Conservation (phyloP, 805 yeast genomes). For the Lachancea kluyveri region DNA sequence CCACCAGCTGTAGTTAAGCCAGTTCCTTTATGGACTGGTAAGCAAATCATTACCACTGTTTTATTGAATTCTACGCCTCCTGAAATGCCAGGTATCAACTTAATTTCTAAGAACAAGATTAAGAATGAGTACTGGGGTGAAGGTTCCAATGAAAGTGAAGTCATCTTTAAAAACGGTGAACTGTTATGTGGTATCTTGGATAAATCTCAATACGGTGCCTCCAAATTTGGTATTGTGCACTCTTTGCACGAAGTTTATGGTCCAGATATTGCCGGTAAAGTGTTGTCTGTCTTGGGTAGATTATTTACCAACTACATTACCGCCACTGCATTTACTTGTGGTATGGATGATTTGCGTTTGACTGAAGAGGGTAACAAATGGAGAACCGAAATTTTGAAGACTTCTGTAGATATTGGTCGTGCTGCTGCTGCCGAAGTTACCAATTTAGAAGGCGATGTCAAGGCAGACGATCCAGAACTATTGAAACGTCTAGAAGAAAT, state of each 20-base stretch:
- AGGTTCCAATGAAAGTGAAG: slow-evolving; percentile 78
- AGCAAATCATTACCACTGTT: slow-evolving; percentile 91
- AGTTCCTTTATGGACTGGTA: slow-evolving; percentile 93
- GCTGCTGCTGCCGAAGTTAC: slow-evolving; percentile 93
- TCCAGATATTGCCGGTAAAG: slow-evolving; percentile 80
- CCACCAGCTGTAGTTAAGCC: slow-evolving; percentile 92
- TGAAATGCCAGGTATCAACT: slow-evolving; percentile 85
- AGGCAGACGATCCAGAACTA: slow-evolving; percentile 65
- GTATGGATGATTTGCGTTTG: slow-evolving; percentile 97
- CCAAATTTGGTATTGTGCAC: slow-evolving; percentile 94
- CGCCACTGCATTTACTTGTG: slow-evolving; percentile 94
- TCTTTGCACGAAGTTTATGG: slow-evolving; percentile 96
- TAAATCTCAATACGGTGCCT: slow-evolving; percentile 97
- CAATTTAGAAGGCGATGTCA: slow-evolving; percentile 52
- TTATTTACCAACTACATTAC: slow-evolving; percentile 90
- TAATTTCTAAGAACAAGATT: slow-evolving; percentile 77
- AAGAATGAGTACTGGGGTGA: slow-evolving; percentile 94
- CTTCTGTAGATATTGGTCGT: slow-evolving; percentile 78
- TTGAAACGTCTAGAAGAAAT: slow-evolving; percentile 88
- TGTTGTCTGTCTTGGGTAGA: slow-evolving; percentile 88
- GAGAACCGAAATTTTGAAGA: slow-evolving; percentile 77
- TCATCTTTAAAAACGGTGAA: slow-evolving; percentile 80
- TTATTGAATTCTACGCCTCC: slow-evolving; percentile 81
- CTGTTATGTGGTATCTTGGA: slow-evolving; percentile 88
- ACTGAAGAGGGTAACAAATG: slow-evolving; percentile 86